phyloP scores from a whole-genome alignment of 2,329 filamentous ascomycete species.

The Mycosphaerella arachidis region DNA sequence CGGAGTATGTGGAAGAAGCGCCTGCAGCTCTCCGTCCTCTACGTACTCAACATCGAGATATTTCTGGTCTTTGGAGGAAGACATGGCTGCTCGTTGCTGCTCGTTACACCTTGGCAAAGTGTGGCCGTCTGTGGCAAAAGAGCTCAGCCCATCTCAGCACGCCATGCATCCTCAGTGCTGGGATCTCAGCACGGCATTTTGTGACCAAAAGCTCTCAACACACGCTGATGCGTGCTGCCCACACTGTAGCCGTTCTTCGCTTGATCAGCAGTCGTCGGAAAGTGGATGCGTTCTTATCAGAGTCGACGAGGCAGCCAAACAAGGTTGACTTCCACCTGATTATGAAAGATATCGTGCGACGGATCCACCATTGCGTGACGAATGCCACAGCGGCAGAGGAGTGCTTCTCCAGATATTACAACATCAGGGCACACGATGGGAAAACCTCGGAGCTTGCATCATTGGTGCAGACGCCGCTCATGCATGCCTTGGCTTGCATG shows the following conservation, averaged over 20 bases:
- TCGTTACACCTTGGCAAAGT: background rate
- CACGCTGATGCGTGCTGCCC: background rate
- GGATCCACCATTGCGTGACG: constrained; percentile 13
- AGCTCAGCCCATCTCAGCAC: background rate
- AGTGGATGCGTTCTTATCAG: background rate
- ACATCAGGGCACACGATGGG: background rate
- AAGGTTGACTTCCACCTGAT: background rate
- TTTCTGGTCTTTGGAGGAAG: background rate
- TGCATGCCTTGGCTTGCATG: constrained; percentile 17
- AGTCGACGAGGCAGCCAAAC: background rate
- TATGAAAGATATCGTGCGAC: constrained; percentile 7
- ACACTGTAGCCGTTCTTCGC: background rate
- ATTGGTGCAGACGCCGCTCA: background rate
- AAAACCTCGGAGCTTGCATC: background rate
- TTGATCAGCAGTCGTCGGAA: background rate
- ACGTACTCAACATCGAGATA: background rate
- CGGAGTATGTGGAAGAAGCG: background rate
- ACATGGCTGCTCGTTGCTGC: constrained; percentile 3
- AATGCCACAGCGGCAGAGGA: background rate
- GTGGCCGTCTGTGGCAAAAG: background rate
- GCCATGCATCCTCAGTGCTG: background rate
- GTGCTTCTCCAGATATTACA: background rate
- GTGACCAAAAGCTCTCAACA: background rate
- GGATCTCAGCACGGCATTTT: background rate
- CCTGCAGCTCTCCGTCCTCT: background rate